phyloP scores from a whole-genome alignment of 352 stramenopile species.

The Pythium apleroticum region DNA sequence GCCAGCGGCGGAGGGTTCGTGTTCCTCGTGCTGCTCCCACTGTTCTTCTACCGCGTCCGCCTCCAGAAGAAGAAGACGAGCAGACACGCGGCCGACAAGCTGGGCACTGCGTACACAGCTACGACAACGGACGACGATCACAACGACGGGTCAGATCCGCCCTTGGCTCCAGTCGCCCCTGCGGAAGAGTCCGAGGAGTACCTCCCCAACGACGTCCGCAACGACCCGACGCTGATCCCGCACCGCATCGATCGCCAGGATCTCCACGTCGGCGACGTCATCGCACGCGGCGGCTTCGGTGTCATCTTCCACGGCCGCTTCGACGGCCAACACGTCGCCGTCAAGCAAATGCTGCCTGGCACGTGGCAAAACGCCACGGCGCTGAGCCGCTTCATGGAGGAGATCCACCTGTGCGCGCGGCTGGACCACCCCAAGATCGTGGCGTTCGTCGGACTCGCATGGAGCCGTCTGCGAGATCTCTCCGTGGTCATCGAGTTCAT shows the following conservation, averaged over 20 bases:
- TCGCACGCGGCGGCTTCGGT: neutral
- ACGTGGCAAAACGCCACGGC: too few species aligned
- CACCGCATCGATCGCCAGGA: neutral
- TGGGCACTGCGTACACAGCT: neutral
- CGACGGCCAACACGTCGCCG: neutral
- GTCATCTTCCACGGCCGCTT: neutral
- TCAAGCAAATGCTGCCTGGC: neutral
- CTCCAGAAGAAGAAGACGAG: neutral
- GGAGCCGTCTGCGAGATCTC: too few species aligned
- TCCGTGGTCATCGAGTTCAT: too few species aligned
- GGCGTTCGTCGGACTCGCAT: too few species aligned
- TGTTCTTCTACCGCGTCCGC: neutral
- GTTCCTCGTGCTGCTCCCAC: neutral
- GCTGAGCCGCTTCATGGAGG: too few species aligned
- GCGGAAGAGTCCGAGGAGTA: neutral
- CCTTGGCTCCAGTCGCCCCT: neutral
- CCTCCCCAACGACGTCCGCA: neutral
- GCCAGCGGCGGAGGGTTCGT: neutral
- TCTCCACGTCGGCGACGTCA: neutral
- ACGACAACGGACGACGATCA: neutral
- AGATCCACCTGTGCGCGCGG: too few species aligned
- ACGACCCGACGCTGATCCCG: neutral
- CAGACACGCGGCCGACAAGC: neutral
- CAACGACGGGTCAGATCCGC: neutral
- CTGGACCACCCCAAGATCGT: too few species aligned